Conservation (phyloP, 2,329 filamentous ascomycete genomes). For the Cercospora zeae-maydis region DNA sequence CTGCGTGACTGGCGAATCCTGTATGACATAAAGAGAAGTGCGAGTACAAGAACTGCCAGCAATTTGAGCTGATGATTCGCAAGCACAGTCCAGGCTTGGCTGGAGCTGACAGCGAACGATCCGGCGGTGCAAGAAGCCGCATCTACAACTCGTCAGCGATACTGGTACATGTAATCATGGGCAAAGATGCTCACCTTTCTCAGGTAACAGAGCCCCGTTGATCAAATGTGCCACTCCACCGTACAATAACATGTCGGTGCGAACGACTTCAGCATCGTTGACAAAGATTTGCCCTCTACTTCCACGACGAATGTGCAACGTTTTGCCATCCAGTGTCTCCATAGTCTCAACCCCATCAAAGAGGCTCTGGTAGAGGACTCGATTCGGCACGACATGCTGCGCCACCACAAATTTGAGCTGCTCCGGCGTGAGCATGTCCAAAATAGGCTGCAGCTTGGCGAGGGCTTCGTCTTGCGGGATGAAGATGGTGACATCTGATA, state of each 20-base stretch:
- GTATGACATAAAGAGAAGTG: neutral
- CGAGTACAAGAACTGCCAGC: neutral
- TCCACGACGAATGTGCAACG: slow-evolving; percentile 3
- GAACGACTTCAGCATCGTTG: slow-evolving; percentile 14
- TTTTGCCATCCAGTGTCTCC: neutral
- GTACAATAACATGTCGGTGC: slow-evolving; percentile 21
- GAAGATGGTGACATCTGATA: slow-evolving; percentile 21
- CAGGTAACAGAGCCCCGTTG: slow-evolving; percentile 8
- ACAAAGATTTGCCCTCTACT: slow-evolving; percentile 16
- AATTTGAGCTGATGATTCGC: neutral
- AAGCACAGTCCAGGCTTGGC: neutral
- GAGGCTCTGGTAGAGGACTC: slow-evolving; percentile 16
- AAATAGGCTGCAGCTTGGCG: slow-evolving; percentile 5
- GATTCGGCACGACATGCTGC: slow-evolving; percentile 20
- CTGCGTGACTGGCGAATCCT: neutral
- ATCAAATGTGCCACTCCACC: slow-evolving; percentile 25
- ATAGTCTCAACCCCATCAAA: neutral
- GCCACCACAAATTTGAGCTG: slow-evolving; percentile 17
- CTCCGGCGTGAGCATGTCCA: slow-evolving; percentile 11
- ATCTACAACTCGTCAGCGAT: neutral
- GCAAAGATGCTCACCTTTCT: neutral
- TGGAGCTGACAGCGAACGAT: neutral
- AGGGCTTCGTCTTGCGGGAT: slow-evolving; percentile 20
- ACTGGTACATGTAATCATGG: neutral
- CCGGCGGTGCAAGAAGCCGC: neutral